phyloP scores from a whole-genome alignment of 129 eudicot species.

The Calendula officinalis region DNA sequence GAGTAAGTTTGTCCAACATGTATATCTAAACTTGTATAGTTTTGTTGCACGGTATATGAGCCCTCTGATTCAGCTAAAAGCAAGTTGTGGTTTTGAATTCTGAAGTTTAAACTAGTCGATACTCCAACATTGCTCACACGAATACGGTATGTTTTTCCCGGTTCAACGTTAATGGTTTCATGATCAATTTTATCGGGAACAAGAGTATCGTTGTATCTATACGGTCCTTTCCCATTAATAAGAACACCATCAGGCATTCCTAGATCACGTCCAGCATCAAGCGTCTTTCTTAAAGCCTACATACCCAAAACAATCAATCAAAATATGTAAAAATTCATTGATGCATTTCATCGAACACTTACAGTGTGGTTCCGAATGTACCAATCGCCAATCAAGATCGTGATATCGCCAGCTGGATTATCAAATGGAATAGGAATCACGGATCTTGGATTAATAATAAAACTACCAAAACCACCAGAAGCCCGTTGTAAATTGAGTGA shows the following conservation, averaged over 20 bases:
- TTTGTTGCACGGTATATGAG: constrained; percentile 84
- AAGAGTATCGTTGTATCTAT: constrained; percentile 74
- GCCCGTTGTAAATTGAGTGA: constrained; percentile 53
- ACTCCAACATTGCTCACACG: constrained; percentile 86
- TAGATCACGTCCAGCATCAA: constrained; percentile 69
- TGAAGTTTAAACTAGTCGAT: constrained; percentile 82
- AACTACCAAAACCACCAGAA: constrained; percentile 61
- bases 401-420: constrained; percentile 52
- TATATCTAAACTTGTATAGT: constrained; percentile 64
- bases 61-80: constrained; percentile 85
- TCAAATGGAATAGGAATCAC: constrained; percentile 54
- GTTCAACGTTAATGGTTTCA: constrained; percentile 67
- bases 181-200: constrained; percentile 76
- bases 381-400: constrained; percentile 65
- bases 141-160: constrained; percentile 79
- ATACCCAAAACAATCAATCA: constrained; percentile 2
- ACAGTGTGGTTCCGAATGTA: constrained; percentile 50
- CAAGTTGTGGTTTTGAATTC: constrained; percentile 80
- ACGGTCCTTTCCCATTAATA: constrained; percentile 89
- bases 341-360: constrained; percentile 32
- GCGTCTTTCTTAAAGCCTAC: constrained; percentile 72
- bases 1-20: constrained; percentile 51
- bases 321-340: constrained; percentile 3
- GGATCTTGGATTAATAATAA: constrained; percentile 53
- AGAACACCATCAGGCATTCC: constrained; percentile 96